Percentiles rank a stretch among this genome's conserved stretches.
Evolutionary conservation across 164 flowering plant genomes (phyloP).

Genomic region (Stephania yunnanensis): DNA sequence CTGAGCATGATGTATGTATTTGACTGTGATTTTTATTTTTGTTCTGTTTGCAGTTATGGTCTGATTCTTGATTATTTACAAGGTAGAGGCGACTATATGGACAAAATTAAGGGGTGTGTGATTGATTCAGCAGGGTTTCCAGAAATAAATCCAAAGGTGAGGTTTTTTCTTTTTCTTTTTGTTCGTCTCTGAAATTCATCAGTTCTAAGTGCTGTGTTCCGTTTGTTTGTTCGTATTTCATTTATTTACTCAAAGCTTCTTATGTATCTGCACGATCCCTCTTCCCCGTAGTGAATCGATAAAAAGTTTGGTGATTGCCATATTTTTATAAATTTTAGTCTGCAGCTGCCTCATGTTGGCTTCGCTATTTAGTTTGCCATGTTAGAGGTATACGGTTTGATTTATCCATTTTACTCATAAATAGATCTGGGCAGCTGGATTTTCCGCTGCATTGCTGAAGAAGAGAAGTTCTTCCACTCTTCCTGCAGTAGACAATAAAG

Average conservation of each 20-base stretch:
- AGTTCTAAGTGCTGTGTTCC: background rate
- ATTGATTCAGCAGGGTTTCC: conserved; percentile 86
- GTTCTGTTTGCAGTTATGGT: conserved; percentile 62
- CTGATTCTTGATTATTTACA: conserved; percentile 48
- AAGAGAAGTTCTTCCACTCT: conserved; percentile 50
- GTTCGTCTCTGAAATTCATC: conserved; percentile 14
- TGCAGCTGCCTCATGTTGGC: conserved; percentile 4
- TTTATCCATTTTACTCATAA: conserved; percentile 4
- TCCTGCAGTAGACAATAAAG: conserved; percentile 20
- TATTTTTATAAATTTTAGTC: background rate
- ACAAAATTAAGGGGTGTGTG: conserved; percentile 78
- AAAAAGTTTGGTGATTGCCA: background rate
- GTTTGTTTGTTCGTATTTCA: background rate
- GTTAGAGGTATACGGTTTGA: conserved; percentile 1
- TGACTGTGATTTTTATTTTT: background rate
- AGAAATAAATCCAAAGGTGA: conserved; percentile 60
- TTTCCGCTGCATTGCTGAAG: conserved; percentile 77
- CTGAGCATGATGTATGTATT: background rate
- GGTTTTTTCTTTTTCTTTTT: too few relatives aligned
- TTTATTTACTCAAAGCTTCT: background rate
- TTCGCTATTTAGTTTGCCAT: conserved; percentile 6
- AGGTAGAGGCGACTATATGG: conserved; percentile 38
- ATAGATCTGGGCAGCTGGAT: conserved; percentile 98
- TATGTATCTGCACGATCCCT: background rate
- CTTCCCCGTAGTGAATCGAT: background rate